A percentile compares a stretch with the other conserved stretches of the same genome.
Evolutionary conservation across 805 yeast species (phyloP).

Genomic region (Lachancea waltii): DNA sequence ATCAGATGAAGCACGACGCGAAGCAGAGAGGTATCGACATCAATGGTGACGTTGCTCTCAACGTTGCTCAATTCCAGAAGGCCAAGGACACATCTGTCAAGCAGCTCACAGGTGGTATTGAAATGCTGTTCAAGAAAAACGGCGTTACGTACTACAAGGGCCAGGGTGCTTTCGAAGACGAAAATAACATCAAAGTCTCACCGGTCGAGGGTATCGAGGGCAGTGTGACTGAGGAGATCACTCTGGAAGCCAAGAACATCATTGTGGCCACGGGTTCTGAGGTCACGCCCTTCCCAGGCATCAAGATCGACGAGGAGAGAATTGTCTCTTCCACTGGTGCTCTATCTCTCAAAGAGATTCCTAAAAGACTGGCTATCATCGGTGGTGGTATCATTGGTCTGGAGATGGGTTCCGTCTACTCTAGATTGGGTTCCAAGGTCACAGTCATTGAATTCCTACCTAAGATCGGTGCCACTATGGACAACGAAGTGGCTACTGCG

Average conservation of each 20-base stretch:
- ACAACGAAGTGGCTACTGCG: slow-evolving; percentile 84
- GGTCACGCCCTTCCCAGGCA: slow-evolving; percentile 98
- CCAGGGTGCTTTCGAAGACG: slow-evolving; percentile 79
- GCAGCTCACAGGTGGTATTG: slow-evolving; percentile 90
- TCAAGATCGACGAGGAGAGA: slow-evolving; percentile 91
- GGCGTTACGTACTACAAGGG: slow-evolving; percentile 94
- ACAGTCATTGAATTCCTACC: slow-evolving; percentile 87
- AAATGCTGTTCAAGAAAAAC: slow-evolving; percentile 90
- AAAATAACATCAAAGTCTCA: slow-evolving; percentile 66
- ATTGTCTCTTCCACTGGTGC: slow-evolving; percentile 96
- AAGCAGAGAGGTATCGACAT: slow-evolving; percentile 86
- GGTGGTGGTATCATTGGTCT: slow-evolving; percentile 99
- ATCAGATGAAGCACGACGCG: slow-evolving; percentile 81
- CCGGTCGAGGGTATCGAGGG: slow-evolving; percentile 84
- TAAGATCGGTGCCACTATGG: slow-evolving; percentile 98
- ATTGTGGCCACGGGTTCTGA: slow-evolving; percentile 98
- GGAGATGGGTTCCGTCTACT: slow-evolving; percentile 98
- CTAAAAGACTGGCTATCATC: slow-evolving; percentile 84
- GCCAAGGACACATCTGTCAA: slow-evolving; percentile 88
- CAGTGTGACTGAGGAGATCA: slow-evolving; percentile 52
- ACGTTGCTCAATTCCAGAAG: slow-evolving; percentile 74
- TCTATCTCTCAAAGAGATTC: slow-evolving; percentile 75
- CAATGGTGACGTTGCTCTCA: slow-evolving; percentile 57
- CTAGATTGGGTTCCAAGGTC: slow-evolving; percentile 91
- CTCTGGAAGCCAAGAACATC: slow-evolving; percentile 75